Evolutionary conservation across 2,329 filamentous ascomycete species (phyloP), one percentile per base, ranked within the genome.

Genomic region (Diplodia sapinea): DNA sequence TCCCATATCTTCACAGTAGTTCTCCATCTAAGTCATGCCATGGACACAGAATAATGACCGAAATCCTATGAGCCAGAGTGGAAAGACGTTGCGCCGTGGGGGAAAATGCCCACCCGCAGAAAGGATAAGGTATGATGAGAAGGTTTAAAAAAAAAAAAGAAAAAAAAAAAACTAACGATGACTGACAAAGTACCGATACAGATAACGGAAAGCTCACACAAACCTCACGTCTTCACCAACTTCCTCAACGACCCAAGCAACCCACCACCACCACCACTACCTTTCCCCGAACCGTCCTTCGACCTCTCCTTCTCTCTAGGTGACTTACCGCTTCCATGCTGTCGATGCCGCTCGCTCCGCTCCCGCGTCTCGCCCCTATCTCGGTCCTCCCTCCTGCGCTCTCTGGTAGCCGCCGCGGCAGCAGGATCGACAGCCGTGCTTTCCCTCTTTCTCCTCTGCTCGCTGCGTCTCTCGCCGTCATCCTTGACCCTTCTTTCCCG

Each of bases 261-360:
- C 15, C 56, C 56, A n/a, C 54, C 29, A 8, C 52, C 43, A 47
- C 50, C 29, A 1, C 51, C 51, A 54, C 51, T 17, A n/a, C 43
- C 43, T 47, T 47, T 36, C 12, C 36, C 36, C n/a, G 59, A 51
- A n/a, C 50, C 59, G 7, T 63, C 59, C 47, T 63, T 63, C 47
- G 47, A 29, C 59, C 31, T 51, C 29, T 62, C 57, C 40, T 50
- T 62, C 15, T 63, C 59, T 13, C 43, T 63, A 12, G 59, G 52
- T 6, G 43, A 51, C 59, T 51, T 63, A 15, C 57, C 57, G 29
- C 59, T 52, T 49, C 47, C 29, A 26, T 63, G 59, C 33, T 63
- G 59, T 9, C 40, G 59, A 63, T 51, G 47, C 9, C 40, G 20
- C 57, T 62, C 57, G 2, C 40, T 26, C 51, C 52, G 29, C 8